Percentiles rank a stretch among this genome's conserved stretches.
Evolutionary conservation across 805 yeast genomes (phyloP).

Genomic region (Lachancea kluyveri): DNA sequence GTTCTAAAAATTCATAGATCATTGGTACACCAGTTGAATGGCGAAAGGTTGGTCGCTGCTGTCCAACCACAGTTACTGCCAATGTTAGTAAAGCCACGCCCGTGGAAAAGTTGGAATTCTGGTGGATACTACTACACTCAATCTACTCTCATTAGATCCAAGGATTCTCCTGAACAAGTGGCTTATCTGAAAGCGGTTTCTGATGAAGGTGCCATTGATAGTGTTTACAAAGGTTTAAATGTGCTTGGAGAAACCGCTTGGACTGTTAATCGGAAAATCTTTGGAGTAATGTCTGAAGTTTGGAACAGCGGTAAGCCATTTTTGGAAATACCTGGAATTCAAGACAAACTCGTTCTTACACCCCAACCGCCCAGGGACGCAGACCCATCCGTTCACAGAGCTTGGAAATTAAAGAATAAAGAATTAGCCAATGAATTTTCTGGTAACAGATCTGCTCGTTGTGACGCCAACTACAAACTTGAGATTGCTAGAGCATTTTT

Average conservation of each 20-base stretch:
- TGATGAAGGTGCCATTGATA: conserved; percentile 54
- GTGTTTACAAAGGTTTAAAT: conserved; percentile 74
- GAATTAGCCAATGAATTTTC: conserved; percentile 54
- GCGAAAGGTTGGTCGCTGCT: conserved; percentile 55
- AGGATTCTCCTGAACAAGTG: conserved; percentile 79
- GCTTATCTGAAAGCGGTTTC: conserved; percentile 88
- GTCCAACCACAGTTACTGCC: conserved; percentile 86
- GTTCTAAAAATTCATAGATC: conserved; percentile 69
- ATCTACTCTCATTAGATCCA: conserved; percentile 63
- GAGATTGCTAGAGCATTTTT: conserved; percentile 92
- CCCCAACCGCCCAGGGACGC: conserved; percentile 55
- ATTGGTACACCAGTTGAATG: conserved; percentile 59
- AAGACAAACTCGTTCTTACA: conserved; percentile 43
- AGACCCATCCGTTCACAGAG: conserved; percentile 65
- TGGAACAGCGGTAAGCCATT: conserved; percentile 85
- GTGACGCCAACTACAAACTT: conserved; percentile 87
- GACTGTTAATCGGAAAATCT: conserved; percentile 76
- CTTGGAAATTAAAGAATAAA: conserved; percentile 60
- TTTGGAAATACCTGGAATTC: conserved; percentile 63
- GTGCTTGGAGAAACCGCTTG: conserved; percentile 85
- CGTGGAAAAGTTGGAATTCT: conserved; percentile 74
- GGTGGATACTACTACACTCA: conserved; percentile 80
- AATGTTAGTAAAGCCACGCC: conserved; percentile 85
- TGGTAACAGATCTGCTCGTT: conserved; percentile 75
- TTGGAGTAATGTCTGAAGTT: conserved; percentile 60